Percentiles rank a stretch among this genome's conserved stretches.
Conservation (phyloP, 2,329 filamentous ascomycete genomes). For the Beauveria brongniartii region DNA sequence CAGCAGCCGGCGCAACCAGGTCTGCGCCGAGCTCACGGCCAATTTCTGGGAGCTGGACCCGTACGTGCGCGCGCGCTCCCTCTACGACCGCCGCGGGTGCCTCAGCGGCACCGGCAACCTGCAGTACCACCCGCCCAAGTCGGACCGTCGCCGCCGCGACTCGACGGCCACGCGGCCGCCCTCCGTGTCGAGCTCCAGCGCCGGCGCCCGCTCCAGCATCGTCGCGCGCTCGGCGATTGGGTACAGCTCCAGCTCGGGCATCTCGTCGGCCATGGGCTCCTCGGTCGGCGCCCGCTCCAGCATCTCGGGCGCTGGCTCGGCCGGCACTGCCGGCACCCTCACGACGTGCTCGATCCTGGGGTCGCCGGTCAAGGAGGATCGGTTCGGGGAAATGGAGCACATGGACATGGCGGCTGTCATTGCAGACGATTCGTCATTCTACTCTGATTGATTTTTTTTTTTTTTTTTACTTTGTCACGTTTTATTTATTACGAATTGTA, state of each 20-base stretch:
- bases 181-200: conserved; percentile 3
- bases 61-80: conserved; percentile 64
- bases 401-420: background rate
- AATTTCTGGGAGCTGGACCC: conserved; percentile 85
- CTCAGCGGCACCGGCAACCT: conserved; percentile 57
- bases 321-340: background rate
- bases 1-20: conserved; percentile 44
- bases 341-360: conserved; percentile 7
- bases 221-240: conserved; percentile 4
- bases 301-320: background rate
- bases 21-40: conserved; percentile 53
- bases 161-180: background rate
- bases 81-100: conserved; percentile 70
- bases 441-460: conserved; percentile 5
- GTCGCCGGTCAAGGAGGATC: conserved; percentile 11
- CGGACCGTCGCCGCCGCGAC: conserved; percentile 6
- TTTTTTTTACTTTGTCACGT: background rate
- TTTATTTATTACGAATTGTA: conserved; percentile 6
- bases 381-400: conserved; percentile 4
- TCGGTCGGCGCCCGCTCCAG: background rate
- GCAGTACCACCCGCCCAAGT: conserved; percentile 50
- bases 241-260: conserved; percentile 14
- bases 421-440: conserved; percentile 6
- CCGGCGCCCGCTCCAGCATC: conserved; percentile 2
- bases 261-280: conserved; percentile 24